These are phyloP conservation scores for Neopestalotiopsis rosae DNA, from an alignment of 2,329 filamentous ascomycete genomes.

Conservation along the genomic window DNA sequence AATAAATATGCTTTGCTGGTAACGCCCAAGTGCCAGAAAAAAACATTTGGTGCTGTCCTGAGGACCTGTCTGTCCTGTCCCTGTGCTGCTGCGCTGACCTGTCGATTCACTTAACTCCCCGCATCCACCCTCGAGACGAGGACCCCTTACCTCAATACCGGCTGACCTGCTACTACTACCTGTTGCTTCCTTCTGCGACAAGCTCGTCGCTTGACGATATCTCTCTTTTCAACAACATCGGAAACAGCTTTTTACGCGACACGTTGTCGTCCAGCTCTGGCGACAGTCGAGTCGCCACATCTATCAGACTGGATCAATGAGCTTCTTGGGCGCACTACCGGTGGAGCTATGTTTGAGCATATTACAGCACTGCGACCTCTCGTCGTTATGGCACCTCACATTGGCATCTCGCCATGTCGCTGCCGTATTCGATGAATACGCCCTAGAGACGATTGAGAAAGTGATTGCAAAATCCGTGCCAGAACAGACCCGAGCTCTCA, in stretches of 20 bases:
- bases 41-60: neutral
- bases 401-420: neutral
- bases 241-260: neutral
- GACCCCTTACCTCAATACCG: neutral
- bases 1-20: neutral
- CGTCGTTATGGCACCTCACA: slow-evolving; percentile 2
- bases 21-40: neutral
- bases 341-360: neutral
- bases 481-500: neutral
- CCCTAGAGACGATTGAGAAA: neutral
- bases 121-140: neutral
- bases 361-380: neutral
- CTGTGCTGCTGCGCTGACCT: neutral
- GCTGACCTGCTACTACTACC: neutral
- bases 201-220: neutral
- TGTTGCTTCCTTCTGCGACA: neutral
- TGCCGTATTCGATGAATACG: neutral
- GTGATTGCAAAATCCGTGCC: neutral
- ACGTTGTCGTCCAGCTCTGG: neutral
- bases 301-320: neutral
- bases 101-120: neutral
- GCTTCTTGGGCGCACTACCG: neutral
- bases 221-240: neutral
- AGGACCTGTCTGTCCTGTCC: neutral
- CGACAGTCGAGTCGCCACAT: neutral